Evolutionary conservation across 2,329 filamentous ascomycete species (phyloP).

Genomic region (Stagonosporopsis rhizophila): DNA sequence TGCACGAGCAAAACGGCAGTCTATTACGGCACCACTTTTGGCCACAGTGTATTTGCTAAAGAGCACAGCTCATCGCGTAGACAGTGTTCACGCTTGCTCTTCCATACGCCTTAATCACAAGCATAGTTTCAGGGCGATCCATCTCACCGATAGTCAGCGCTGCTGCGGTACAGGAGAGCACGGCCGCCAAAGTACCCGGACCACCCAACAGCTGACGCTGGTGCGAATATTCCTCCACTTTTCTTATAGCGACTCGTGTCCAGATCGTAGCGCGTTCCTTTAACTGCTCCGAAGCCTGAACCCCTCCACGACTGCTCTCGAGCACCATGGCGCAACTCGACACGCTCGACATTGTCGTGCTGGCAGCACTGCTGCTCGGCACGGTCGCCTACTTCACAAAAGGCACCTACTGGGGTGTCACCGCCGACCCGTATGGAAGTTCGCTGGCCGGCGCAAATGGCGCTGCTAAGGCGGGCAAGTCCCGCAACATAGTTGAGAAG

Average conservation of each 20-base stretch:
- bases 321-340: constrained; percentile 90
- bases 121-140: constrained; percentile 10
- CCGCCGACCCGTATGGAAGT: constrained; percentile 86
- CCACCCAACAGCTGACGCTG: constrained; percentile 28
- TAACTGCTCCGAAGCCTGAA: constrained; percentile 15
- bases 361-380: constrained; percentile 81
- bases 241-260: constrained; percentile 33
- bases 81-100: constrained; percentile 3
- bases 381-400: constrained; percentile 98
- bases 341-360: constrained; percentile 92
- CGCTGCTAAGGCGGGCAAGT: constrained; percentile 78
- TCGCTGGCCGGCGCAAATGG: constrained; percentile 72
- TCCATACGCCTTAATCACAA: constrained; percentile 7
- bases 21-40: constrained; percentile 37
- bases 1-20: constrained; percentile 13
- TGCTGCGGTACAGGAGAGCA: constrained; percentile 15
- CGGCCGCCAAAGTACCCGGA: constrained; percentile 20
- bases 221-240: constrained; percentile 40
- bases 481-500: constrained; percentile 91
- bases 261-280: constrained; percentile 25
- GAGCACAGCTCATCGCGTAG: not conserved
- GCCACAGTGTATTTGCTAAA: constrained; percentile 15
- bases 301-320: constrained; percentile 21
- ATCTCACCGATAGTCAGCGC: constrained; percentile 15
- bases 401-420: constrained; percentile 88